Evolutionary conservation across 441 rosid genomes (phyloP).

Genomic region (Mallotus repandus): DNA sequence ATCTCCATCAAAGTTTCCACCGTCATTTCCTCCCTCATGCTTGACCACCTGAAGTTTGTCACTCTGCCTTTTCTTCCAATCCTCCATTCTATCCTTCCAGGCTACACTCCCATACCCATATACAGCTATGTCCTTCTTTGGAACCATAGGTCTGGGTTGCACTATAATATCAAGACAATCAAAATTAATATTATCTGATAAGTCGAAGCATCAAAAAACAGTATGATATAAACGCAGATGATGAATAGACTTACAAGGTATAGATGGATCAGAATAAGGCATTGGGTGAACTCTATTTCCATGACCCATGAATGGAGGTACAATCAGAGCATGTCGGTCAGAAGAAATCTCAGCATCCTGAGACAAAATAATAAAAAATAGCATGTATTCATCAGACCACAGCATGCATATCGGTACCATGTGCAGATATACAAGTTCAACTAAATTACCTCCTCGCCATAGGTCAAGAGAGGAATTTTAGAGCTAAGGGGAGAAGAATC

Average conservation of each 20-base stretch:
- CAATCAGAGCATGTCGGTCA: slow-evolving; percentile 64
- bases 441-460: slow-evolving; percentile 51
- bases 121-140: slow-evolving; percentile 81
- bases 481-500: slow-evolving; percentile 46
- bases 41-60: slow-evolving; percentile 83
- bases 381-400: neutral
- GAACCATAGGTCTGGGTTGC: slow-evolving; percentile 90
- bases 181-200: neutral
- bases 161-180: slow-evolving; percentile 38
- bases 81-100: slow-evolving; percentile 97
- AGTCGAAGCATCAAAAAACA: neutral
- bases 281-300: slow-evolving; percentile 58
- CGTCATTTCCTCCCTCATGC: slow-evolving; percentile 59
- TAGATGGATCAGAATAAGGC: slow-evolving; percentile 55
- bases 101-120: slow-evolving; percentile 97
- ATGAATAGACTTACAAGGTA: slow-evolving; percentile 43
- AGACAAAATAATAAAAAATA: neutral
- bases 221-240: neutral
- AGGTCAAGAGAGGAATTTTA: slow-evolving; percentile 63
- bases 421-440: neutral
- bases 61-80: slow-evolving; percentile 86
- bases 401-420: neutral
- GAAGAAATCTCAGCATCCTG: slow-evolving; percentile 65
- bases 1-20: slow-evolving; percentile 53
- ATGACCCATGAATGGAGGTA: slow-evolving; percentile 49